phyloP scores from a whole-genome alignment of 2,329 filamentous ascomycete genomes.

The Exserohilum turcica region DNA sequence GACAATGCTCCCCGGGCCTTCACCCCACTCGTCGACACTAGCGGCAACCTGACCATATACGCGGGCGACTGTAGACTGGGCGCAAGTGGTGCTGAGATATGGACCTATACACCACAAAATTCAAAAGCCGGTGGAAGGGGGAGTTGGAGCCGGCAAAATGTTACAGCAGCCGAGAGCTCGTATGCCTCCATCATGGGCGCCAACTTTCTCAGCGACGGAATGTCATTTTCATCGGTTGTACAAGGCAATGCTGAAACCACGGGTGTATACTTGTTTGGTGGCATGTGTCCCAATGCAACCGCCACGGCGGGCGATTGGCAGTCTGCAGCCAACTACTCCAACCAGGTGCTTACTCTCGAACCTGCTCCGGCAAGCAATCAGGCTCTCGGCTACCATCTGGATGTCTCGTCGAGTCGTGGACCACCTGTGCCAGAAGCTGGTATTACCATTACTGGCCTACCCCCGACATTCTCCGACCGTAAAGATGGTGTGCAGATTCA shows the following conservation, averaged over 20 bases:
- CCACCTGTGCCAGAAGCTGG: constrained; percentile 82
- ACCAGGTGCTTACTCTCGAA: constrained; percentile 72
- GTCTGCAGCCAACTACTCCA: constrained; percentile 75
- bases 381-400: constrained; percentile 53
- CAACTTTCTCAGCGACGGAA: constrained; percentile 63
- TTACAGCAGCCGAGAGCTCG: constrained; percentile 42
- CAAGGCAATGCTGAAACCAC: constrained; percentile 60
- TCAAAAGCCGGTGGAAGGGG: constrained; percentile 55
- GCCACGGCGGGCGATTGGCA: constrained; percentile 63
- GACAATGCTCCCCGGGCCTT: constrained; percentile 62
- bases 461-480: constrained; percentile 70
- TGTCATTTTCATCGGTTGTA: constrained; percentile 70
- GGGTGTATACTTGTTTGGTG: constrained; percentile 77
- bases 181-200: constrained; percentile 50
- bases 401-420: constrained; percentile 59
- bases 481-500: constrained; percentile 68
- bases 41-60: constrained; percentile 74
- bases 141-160: constrained; percentile 59
- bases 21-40: constrained; percentile 67
- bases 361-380: constrained; percentile 50
- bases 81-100: constrained; percentile 62
- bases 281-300: constrained; percentile 72
- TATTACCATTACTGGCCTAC: constrained; percentile 77
- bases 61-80: constrained; percentile 71
- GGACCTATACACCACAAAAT: constrained; percentile 65